Base-by-base conservation (phyloP, 306 rosid genomes). In the Begonia masoniana region DNA sequence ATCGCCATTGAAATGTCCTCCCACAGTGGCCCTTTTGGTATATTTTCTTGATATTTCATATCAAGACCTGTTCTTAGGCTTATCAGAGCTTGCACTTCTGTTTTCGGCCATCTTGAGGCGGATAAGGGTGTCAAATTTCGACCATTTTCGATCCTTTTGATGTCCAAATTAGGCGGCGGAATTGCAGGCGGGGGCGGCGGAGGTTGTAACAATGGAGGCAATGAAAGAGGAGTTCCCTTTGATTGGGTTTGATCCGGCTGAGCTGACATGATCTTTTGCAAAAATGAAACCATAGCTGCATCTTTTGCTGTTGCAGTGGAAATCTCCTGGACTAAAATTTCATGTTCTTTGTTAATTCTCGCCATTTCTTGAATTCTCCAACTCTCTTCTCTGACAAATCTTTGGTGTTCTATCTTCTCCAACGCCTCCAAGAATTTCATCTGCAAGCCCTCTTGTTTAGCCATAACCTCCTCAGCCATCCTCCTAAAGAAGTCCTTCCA, bases 21-120 rank as follows among this genome's bases (percentile, higher is more conserved):
- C 99, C 99, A 92, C 0, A 86, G 43, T 10, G 94, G 88, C 11
- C 99, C 99, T 46, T 91, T 91, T 2, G 96, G 95, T 11, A 78
- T 92, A 54, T 51, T 86, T 10, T 86, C 96, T 24, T 79, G 87
- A 63, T 91, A 86, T 76, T 86, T 86, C 0, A 66, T 15, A 13
- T 92, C 95, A 21, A 92, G 47, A 39, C 47, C 68, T 3, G 82
- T 74, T 13, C 99, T 57, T 9, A 91, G 62, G 43, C 71, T 73
- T 58, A 91, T 91, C 59, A 91, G 54, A 5, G 83, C 82, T 47
- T 81, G 69, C 10, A 91, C 81, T 69, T 91, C 99, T 39, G 52
- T 59, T 59, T 79, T 91, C 17, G 99, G 99, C 99, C 99, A 91
- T 73, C 96, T 71, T 10, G 99, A 0, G 47, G 9, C 43, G 51